These are phyloP conservation scores for Evernia prunastri DNA, from an alignment of 495 filamentous ascomycete genomes.

Conservation along the genomic window DNA sequence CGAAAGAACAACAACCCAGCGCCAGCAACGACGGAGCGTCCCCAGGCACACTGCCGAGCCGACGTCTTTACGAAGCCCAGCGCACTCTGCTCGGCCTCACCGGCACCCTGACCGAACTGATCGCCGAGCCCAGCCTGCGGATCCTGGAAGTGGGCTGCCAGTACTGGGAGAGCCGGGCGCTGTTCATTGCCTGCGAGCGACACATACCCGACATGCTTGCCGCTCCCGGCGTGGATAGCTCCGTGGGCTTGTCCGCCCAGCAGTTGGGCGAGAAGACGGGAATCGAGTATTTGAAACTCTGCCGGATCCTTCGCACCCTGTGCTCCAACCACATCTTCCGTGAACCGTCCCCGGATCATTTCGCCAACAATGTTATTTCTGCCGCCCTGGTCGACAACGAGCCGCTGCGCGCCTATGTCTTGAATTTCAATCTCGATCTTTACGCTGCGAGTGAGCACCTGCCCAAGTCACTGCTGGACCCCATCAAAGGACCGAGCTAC, in stretches of 20 bases:
- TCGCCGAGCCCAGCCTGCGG: constrained; percentile 27
- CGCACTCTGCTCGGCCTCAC: constrained; percentile 28
- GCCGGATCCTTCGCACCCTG: constrained; percentile 32
- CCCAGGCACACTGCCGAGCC: constrained; percentile 19
- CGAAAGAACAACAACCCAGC: constrained; percentile 10
- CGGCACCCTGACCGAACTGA: constrained; percentile 29
- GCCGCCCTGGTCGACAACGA: constrained; percentile 31
- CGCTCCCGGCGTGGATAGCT: constrained; percentile 1
- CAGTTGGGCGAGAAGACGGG: constrained; percentile 24
- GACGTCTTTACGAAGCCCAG: constrained; percentile 28
- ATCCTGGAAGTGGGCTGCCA: constrained; percentile 29
- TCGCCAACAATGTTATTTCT: constrained; percentile 35
- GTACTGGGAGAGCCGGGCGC: constrained; percentile 31
- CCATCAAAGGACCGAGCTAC: constrained; percentile 28
- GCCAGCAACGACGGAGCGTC: constrained; percentile 12
- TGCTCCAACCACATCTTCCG: constrained; percentile 35
- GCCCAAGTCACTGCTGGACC: constrained; percentile 28
- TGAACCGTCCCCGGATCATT: constrained; percentile 26
- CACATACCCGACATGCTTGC: constrained; percentile 32
- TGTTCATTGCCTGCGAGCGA: constrained; percentile 32
- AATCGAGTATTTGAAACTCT: constrained; percentile 30
- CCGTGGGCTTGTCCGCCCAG: constrained; percentile 24
- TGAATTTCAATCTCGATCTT: constrained; percentile 28
- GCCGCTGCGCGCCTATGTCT: constrained; percentile 32
- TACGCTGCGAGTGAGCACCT: constrained; percentile 32